Conservation (phyloP, 106 monocot genomes). For the Dendrobium chrysotoxum region DNA sequence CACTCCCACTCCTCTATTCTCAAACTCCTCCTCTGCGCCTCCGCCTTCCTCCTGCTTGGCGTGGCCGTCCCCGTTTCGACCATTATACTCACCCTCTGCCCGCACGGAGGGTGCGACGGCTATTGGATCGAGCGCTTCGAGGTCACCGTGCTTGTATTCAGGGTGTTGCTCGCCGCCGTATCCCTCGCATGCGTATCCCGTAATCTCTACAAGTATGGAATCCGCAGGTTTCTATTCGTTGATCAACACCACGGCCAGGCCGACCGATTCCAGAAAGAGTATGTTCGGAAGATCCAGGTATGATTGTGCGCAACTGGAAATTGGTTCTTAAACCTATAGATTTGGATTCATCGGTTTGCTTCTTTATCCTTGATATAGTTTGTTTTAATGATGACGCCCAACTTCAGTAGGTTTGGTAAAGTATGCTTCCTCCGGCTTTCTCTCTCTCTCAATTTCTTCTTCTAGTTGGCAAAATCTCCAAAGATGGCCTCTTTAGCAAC, state of each 20-base stretch:
- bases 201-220: constrained; percentile 47
- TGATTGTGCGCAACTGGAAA: background rate
- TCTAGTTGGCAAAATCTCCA: background rate
- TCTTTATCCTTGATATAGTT: background rate
- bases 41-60: constrained; percentile 29
- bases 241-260: constrained; percentile 35
- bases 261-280: constrained; percentile 49
- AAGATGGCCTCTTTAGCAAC: background rate
- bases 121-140: constrained; percentile 48
- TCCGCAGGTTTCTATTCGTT: constrained; percentile 54
- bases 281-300: constrained; percentile 53
- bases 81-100: constrained; percentile 17
- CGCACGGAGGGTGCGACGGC: background rate
- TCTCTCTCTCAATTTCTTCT: background rate
- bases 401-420: background rate
- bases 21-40: constrained; percentile 16
- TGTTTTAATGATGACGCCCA: background rate
- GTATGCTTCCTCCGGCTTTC: background rate
- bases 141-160: constrained; percentile 21
- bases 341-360: background rate
- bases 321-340: background rate
- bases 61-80: constrained; percentile 25
- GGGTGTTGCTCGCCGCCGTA: constrained; percentile 34
- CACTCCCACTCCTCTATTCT: constrained; percentile 11
- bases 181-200: constrained; percentile 42